Evolutionary conservation across 2,329 filamentous ascomycete genomes (phyloP).

Genomic region (Claviceps sp.): DNA sequence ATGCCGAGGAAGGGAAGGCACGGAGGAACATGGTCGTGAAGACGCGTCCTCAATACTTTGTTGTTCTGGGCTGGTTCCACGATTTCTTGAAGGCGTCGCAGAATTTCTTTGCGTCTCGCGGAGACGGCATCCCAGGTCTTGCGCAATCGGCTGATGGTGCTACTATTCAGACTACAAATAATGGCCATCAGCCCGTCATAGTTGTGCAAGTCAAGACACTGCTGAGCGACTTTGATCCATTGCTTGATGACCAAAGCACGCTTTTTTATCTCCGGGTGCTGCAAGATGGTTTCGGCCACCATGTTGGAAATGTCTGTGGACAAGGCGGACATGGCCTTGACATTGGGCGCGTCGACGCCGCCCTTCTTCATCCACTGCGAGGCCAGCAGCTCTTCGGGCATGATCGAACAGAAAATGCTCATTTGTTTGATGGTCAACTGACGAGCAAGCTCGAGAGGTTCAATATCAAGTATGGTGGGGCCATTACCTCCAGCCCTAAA

Average conservation of each 20-base stretch:
- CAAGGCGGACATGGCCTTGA: conserved; percentile 84
- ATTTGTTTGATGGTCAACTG: conserved; percentile 91
- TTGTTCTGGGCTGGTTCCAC: conserved; percentile 89
- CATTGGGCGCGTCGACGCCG: conserved; percentile 68
- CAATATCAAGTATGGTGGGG: conserved; percentile 77
- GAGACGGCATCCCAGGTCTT: conserved; percentile 88
- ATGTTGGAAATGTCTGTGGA: conserved; percentile 88
- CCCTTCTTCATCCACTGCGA: conserved; percentile 90
- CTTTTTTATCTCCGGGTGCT: conserved; percentile 83
- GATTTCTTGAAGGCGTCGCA: conserved; percentile 69
- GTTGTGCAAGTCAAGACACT: conserved; percentile 81
- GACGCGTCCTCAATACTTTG: conserved; percentile 65
- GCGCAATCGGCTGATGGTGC: conserved; percentile 75
- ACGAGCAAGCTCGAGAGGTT: conserved; percentile 77
- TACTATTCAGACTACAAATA: conserved; percentile 84
- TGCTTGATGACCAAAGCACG: conserved; percentile 85
- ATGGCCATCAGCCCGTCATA: conserved; percentile 97
- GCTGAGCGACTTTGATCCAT: conserved; percentile 89
- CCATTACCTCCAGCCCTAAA: conserved; percentile 60
- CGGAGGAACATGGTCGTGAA: conserved; percentile 77
- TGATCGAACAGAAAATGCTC: conserved; percentile 77
- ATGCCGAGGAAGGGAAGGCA: conserved; percentile 94
- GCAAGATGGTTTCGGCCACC: conserved; percentile 83
- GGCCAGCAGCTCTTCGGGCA: conserved; percentile 80
- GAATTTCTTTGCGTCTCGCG: conserved; percentile 64